Evolutionary conservation across 2,329 filamentous ascomycete species (phyloP).

Genomic region (Penicillium glabrum): DNA sequence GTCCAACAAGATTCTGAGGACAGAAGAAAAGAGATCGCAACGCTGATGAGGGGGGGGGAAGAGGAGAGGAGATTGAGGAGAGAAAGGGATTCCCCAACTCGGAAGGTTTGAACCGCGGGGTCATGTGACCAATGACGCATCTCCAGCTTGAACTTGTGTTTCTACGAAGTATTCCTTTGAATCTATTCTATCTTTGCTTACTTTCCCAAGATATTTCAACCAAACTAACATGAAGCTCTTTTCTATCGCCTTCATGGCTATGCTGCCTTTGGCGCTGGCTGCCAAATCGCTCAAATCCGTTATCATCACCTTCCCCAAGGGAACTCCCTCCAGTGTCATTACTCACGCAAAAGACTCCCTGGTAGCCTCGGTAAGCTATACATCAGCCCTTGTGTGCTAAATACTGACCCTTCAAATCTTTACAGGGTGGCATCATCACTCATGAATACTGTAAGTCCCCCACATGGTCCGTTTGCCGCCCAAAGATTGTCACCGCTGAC

Average conservation of each 20-base stretch:
- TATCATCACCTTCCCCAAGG: conserved; percentile 73
- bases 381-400: neutral
- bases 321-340: conserved; percentile 67
- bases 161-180: neutral
- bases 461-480: neutral
- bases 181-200: neutral
- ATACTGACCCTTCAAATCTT: conserved; percentile 13
- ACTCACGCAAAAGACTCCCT: conserved; percentile 71
- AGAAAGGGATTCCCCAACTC: neutral
- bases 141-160: neutral
- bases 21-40: conserved; percentile 1
- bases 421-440: conserved; percentile 69
- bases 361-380: conserved; percentile 55
- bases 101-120: neutral
- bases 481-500: conserved; percentile 14
- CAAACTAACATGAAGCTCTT: conserved; percentile 62
- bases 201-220: neutral
- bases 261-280: conserved; percentile 63
- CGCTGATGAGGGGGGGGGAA: conserved; percentile 1
- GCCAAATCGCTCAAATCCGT: conserved; percentile 64
- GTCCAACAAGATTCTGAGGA: neutral
- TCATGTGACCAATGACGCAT: neutral
- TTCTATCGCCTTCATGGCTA: conserved; percentile 56
- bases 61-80: conserved; percentile 2
- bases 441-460: conserved; percentile 70